These are phyloP conservation scores for Lasiosphaeria miniovina DNA, from an alignment of 495 filamentous ascomycete species.

Conservation along the genomic window DNA sequence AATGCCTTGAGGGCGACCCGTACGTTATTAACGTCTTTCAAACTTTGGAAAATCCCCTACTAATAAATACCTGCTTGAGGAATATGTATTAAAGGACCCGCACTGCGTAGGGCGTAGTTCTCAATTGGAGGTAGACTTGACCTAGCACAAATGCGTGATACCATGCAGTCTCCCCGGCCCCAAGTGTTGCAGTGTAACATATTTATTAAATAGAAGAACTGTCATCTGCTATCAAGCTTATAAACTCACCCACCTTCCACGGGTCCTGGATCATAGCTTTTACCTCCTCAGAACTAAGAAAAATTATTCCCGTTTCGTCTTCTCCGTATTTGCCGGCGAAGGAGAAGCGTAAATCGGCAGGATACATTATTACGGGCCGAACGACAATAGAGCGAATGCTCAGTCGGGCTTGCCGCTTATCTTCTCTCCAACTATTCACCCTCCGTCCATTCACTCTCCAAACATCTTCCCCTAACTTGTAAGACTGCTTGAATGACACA, in stretches of 20 bases:
- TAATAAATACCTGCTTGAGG: no score
- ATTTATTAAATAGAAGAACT: no score
- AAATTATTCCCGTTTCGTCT: background rate
- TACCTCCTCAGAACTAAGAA: background rate
- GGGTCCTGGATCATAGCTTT: background rate
- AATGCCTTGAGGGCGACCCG: no score
- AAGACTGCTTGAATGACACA: background rate
- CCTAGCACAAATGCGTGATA: no score
- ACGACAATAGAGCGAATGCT: background rate
- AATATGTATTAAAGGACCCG: no score
- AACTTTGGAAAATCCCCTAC: no score
- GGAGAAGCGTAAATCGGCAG: background rate
- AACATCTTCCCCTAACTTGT: background rate
- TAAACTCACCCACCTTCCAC: background rate
- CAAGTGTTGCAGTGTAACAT: no score
- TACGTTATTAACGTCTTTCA: no score
- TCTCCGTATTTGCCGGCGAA: background rate
- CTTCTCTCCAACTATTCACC: background rate
- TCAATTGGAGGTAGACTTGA: no score
- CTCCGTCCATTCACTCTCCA: background rate
- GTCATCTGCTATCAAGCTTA: background rate
- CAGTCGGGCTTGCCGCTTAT: background rate
- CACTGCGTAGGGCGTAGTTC: no score
- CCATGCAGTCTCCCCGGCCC: no score
- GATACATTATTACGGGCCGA: background rate